Base-by-base conservation (phyloP, 1,139 yeast species). In the Hyphopichia pseudoburtonii region DNA sequence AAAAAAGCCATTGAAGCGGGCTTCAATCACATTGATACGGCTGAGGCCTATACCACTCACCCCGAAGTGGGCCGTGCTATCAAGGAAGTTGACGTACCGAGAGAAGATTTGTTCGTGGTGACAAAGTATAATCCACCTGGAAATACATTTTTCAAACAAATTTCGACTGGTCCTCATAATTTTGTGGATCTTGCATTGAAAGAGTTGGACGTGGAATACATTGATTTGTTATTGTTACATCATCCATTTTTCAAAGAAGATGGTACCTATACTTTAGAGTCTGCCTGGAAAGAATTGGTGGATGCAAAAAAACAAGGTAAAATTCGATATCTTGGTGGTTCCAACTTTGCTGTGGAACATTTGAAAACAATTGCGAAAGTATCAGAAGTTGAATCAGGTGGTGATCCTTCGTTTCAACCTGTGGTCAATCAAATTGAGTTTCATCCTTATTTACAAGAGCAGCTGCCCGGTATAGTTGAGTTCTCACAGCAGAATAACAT, bases 161-260 rank as follows among this genome's bases (percentile, higher is more conserved):
- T 17, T 5, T 22, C 36, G 4, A 34, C 29, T 12, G 54, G 61
- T 11, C 85, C 89, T 1, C 60, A 64, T 23, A 78, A 60, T 10
- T 75, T 78, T 1, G 58, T 84, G 29, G 72, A 74, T 17, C 56
- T 52, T 7, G 27, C 36, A 5, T 29, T 34, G 19, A 19, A 34
- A 29, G 72, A 70, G 18, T 57, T 84, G 49, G 73, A 70, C 11
- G 56, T 78, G 17, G 82, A 78, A 17, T 86, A 86, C 53, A 73
- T 86, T 27, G 95, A 87, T 54, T 65, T 86, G 46, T 83, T 77
- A 50, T 64, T 87, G 50, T n/a, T 43, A 18, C 52, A 47, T 28
- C 45, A 41, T 17, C 52, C 52, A 4, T 47, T 45, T 24, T 38
- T 44, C 26, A 33, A 35, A 8, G 29, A 28, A 5, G 39, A 34